Base-by-base conservation (phyloP, 2,329 filamentous ascomycete genomes). In the Apiospora kogelbergensis region DNA sequence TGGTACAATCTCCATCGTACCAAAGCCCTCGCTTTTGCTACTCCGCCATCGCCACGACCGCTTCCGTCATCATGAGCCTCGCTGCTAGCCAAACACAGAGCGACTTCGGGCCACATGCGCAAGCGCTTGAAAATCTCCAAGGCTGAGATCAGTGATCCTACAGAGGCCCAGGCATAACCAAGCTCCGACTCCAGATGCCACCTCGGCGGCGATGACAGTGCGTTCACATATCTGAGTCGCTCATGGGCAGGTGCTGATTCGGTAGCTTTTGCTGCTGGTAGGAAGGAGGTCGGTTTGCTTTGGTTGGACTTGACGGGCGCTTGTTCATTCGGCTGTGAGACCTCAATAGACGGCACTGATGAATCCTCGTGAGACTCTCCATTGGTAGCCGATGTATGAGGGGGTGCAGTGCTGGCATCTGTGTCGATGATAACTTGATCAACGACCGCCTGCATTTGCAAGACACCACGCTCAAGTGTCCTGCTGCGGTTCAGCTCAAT, bases 131-230 rank as follows among this genome's bases (percentile, higher is more conserved):
- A 99, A 70, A 99, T 98, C 70, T 98, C 96, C 1, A 99, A 86
- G 0, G 96, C 96, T 0, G 95, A 97, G 3, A 93, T 87, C 1
- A 99, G 83, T 48, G 94, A 97, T 11, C 96, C 96, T 2, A 98
- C 88, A 64, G 89, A 88, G 0, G 95, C 92, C 96, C 96, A 99
- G n/a, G 94, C 90, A 70, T 93, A 90, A 1, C 96, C 96, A 17
- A 99, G 86, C 78, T 99, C 96, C 0, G 95, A 91, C 78, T 99
- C 96, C 0, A 99, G 87, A 75, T 97, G 94, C 96, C 96, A 99
- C 66, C 95, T 85, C 0, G 94, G 93, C 0, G 95, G 94, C 0
- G 95, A 93, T 26, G 89, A 91, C 1, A 99, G 85, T 17, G 93
- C 89, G 81, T 97, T 94, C 63, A 98, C 89, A 76, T 97, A 98